These are phyloP conservation scores for Penicillium flavigenum DNA, from an alignment of 495 filamentous ascomycete genomes.

Conservation along the genomic window DNA sequence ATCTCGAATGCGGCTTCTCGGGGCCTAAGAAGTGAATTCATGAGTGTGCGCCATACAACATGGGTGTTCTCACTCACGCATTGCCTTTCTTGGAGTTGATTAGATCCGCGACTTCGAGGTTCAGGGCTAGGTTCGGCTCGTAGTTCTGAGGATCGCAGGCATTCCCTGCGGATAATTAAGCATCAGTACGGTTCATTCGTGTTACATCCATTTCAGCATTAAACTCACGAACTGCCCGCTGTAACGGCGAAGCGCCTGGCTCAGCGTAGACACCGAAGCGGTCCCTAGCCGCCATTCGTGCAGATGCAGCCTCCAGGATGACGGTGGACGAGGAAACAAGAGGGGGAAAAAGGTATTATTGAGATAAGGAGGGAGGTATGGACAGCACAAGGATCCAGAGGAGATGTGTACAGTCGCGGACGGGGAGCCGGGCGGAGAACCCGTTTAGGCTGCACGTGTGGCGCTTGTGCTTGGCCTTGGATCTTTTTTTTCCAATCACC, in stretches of 20 bases:
- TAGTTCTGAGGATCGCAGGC: conserved; percentile 95
- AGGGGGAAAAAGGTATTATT: conserved; percentile 9
- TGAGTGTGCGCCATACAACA: conserved; percentile 19
- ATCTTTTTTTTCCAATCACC: conserved; percentile 19
- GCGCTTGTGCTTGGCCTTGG: conserved; percentile 24
- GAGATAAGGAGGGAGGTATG: conserved; percentile 11
- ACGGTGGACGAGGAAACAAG: conserved; percentile 21
- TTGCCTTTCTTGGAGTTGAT: conserved; percentile 98
- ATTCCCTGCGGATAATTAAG: conserved; percentile 53
- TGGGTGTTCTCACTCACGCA: conserved; percentile 54
- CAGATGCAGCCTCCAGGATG: conserved; percentile 89
- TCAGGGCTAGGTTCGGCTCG: conserved; percentile 93
- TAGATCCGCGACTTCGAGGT: conserved; percentile 93
- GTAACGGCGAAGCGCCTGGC: conserved; percentile 77
- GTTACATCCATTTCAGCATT: conserved; percentile 2
- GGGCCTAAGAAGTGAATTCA: conserved; percentile 51
- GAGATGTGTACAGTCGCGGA: conserved; percentile 23
- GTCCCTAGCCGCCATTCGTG: conserved; percentile 92
- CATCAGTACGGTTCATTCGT: conserved; percentile 15
- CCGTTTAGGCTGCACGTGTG: conserved; percentile 32
- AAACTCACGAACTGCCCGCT: conserved; percentile 81
- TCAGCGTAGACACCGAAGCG: conserved; percentile 84
- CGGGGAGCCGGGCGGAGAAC: conserved; percentile 24
- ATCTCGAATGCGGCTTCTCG: conserved; percentile 94
- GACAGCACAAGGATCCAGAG: conserved; percentile 20